A percentile compares a stretch with the other conserved stretches of the same genome.
Evolutionary conservation across 805 yeast genomes (phyloP).

Genomic region (Candida jianshihensis): DNA sequence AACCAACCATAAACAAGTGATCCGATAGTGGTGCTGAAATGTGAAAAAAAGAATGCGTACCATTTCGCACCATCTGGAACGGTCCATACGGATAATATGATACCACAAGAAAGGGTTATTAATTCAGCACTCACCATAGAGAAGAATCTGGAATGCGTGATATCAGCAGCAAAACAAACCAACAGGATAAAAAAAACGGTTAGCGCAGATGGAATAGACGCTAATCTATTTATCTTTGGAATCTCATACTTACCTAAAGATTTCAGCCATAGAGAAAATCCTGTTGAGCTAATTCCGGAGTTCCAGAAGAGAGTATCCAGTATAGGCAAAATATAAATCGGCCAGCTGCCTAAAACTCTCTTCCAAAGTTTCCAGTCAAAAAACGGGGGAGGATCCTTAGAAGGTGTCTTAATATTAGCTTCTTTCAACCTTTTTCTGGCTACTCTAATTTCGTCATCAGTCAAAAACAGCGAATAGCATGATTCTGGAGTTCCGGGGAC

Average conservation of each 20-base stretch:
- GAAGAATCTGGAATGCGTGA: slow-evolving; percentile 34
- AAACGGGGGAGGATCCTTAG: slow-evolving; percentile 23
- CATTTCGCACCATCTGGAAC: slow-evolving; percentile 45
- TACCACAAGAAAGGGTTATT: slow-evolving; percentile 38
- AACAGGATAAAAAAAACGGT: slow-evolving; percentile 1
- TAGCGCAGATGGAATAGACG: slow-evolving; percentile 35
- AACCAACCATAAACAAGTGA: slow-evolving; percentile 55
- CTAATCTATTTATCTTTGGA: slow-evolving; percentile 32
- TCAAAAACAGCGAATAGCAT: slow-evolving; percentile 44
- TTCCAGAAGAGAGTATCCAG: slow-evolving; percentile 49
- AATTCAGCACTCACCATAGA: slow-evolving; percentile 36
- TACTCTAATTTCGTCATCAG: slow-evolving; percentile 49
- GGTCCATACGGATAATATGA: slow-evolving; percentile 42
- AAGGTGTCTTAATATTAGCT: slow-evolving; percentile 32
- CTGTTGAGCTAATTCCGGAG: slow-evolving; percentile 46
- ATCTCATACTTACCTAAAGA: slow-evolving; percentile 30
- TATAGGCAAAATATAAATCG: slow-evolving; percentile 41
- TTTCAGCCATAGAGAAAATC: slow-evolving; percentile 40
- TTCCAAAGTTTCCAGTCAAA: slow-evolving; percentile 45
- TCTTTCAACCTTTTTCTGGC: slow-evolving; percentile 38
- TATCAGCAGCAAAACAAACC: slow-evolving; percentile 20
- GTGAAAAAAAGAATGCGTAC: slow-evolving; percentile 33
- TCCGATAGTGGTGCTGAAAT: slow-evolving; percentile 43
- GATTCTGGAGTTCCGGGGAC: slow-evolving; percentile 64
- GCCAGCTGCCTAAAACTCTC: slow-evolving; percentile 46